These are phyloP conservation scores for Exophiala sideris DNA, from an alignment of 2,329 filamentous ascomycete species.

Conservation along the genomic window DNA sequence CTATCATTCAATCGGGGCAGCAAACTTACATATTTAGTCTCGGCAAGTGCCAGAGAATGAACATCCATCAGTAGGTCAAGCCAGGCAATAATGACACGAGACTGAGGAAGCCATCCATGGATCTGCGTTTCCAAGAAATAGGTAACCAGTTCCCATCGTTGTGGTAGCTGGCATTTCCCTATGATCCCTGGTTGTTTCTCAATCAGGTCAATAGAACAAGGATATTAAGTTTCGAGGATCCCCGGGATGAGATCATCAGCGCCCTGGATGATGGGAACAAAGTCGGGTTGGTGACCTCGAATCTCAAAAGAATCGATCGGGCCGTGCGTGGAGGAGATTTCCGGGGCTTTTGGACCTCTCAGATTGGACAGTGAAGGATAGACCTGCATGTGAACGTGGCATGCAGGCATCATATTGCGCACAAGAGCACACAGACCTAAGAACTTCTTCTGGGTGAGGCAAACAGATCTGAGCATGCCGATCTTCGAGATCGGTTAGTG, in stretches of 20 bases:
- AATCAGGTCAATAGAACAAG: constrained; percentile 3
- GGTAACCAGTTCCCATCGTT: not conserved
- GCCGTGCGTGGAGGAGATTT: not conserved
- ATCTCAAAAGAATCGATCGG: too few species aligned
- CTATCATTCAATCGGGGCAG: too few species aligned
- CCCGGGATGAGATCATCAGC: constrained; percentile 6
- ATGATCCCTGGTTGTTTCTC: not conserved
- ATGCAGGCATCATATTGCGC: constrained; percentile 1
- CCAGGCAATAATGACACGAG: too few species aligned
- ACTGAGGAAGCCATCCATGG: too few species aligned
- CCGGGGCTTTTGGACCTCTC: not conserved
- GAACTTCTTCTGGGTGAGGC: not conserved
- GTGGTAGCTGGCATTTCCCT: not conserved
- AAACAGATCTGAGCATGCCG: constrained; percentile 9
- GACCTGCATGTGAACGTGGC: not conserved
- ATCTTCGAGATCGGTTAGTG: constrained; percentile 13
- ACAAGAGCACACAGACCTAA: not conserved
- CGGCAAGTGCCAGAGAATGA: too few species aligned
- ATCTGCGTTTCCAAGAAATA: too few species aligned
- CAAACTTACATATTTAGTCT: too few species aligned
- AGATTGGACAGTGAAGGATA: too few species aligned
- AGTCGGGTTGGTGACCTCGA: too few species aligned
- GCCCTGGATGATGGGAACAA: not conserved
- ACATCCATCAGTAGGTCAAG: too few species aligned
- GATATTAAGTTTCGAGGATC: constrained; percentile 1